phyloP scores from a whole-genome alignment of 2,329 filamentous ascomycete genomes.

The Fusarium sp. region DNA sequence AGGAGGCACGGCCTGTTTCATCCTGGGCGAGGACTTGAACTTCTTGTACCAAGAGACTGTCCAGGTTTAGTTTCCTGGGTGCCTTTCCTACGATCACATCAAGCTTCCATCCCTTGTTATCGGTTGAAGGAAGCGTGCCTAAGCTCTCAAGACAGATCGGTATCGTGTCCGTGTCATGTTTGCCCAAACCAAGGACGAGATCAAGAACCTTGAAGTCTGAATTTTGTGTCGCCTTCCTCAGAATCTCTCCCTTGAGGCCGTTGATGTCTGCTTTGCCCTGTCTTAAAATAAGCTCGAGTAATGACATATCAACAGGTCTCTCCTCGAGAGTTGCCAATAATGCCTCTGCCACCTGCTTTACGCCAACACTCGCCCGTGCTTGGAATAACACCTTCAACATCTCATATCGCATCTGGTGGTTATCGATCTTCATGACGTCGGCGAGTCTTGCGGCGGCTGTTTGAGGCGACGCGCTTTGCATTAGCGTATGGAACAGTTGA shows the following conservation, averaged over 20 bases:
- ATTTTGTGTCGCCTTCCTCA: conserved; percentile 55
- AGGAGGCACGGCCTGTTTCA: conserved; percentile 51
- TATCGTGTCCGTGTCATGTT: conserved; percentile 57
- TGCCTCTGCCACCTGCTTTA: conserved; percentile 56
- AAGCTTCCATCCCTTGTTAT: conserved; percentile 62
- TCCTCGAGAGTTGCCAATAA: conserved; percentile 56
- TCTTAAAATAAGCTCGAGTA: conserved; percentile 61
- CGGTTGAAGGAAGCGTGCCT: conserved; percentile 56
- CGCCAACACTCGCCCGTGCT: conserved; percentile 57
- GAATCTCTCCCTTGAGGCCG: conserved; percentile 56
- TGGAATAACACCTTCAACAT: conserved; percentile 61
- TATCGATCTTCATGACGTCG: conserved; percentile 58
- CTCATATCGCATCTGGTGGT: conserved; percentile 56
- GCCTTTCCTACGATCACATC: conserved; percentile 58
- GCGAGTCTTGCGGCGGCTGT: conserved; percentile 61
- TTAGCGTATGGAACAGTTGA: conserved; percentile 56
- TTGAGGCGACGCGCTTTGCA: conserved; percentile 59
- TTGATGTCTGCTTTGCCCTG: conserved; percentile 66
- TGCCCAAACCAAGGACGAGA: conserved; percentile 58
- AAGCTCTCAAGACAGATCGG: conserved; percentile 57
- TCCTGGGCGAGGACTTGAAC: conserved; percentile 58
- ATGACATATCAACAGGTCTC: conserved; percentile 61
- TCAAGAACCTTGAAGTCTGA: conserved; percentile 62
- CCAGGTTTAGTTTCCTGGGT: conserved; percentile 57
- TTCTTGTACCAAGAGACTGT: conserved; percentile 61